Evolutionary conservation across 495 filamentous ascomycete species (phyloP).

Genomic region (Tuber brumale): DNA sequence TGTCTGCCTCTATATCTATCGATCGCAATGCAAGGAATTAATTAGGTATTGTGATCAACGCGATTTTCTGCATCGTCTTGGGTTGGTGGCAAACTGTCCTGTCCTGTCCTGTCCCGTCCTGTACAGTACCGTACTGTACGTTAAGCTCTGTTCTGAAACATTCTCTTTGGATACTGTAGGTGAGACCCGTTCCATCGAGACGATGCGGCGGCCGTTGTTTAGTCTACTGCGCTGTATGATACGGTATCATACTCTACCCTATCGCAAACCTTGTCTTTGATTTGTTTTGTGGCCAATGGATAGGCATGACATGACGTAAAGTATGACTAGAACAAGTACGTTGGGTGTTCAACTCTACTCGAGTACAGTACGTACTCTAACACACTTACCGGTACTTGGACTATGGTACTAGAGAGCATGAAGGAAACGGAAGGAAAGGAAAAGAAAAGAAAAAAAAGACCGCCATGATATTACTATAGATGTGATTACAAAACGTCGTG

Average conservation of each 20-base stretch:
- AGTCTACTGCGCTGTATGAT: background rate
- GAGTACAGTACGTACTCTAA: too few relatives aligned
- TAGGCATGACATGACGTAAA: background rate
- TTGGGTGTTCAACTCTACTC: background rate
- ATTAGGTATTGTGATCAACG: background rate
- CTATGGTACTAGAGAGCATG: background rate
- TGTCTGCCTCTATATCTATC: background rate
- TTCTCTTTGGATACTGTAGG: background rate
- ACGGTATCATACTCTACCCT: background rate
- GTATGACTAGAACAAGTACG: background rate
- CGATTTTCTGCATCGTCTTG: background rate
- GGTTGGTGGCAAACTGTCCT: background rate
- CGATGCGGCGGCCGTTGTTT: background rate
- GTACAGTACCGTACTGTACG: background rate
- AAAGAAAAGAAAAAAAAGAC: background rate
- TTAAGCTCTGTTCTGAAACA: background rate
- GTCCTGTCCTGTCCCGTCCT: background rate
- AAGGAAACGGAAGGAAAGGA: background rate
- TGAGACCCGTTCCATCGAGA: background rate
- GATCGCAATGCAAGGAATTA: background rate
- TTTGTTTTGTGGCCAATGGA: background rate
- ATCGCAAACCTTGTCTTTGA: background rate
- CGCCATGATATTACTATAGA: background rate
- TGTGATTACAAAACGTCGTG: background rate
- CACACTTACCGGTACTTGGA: background rate